Percentiles rank a stretch among this genome's conserved stretches.
phyloP scores from a whole-genome alignment of 75 land plant species.

The Pinus taeda region DNA sequence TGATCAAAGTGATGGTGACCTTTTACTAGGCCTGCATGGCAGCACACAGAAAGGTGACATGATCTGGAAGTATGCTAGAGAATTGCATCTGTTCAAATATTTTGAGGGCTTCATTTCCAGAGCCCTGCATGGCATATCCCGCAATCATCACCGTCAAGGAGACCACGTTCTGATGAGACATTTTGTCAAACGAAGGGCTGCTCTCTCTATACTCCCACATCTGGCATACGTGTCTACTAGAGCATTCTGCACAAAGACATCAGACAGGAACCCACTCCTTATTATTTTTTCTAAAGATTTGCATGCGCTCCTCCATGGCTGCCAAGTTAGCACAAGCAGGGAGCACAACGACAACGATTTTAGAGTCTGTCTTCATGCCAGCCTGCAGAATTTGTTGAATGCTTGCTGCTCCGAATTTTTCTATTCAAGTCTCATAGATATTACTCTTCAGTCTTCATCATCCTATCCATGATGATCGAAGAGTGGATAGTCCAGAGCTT shows the following conservation, averaged over 20 bases:
- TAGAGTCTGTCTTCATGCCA: no score
- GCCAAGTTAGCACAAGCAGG: slow-evolving; percentile 24
- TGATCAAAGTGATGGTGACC: slow-evolving; percentile 18
- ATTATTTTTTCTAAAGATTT: neutral
- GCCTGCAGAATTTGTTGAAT: no score
- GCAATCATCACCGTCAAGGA: slow-evolving; percentile 40
- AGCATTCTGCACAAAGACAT: slow-evolving; percentile 41
- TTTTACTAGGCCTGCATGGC: slow-evolving; percentile 27
- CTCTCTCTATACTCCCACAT: slow-evolving; percentile 22
- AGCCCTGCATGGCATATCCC: slow-evolving; percentile 29
- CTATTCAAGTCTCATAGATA: no score
- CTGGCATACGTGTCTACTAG: slow-evolving; percentile 44
- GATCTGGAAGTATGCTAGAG: slow-evolving; percentile 24
- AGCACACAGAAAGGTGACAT: slow-evolving; percentile 27
- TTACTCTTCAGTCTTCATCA: no score
- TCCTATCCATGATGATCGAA: no score
- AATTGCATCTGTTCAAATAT: slow-evolving; percentile 23
- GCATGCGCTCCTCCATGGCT: no score
- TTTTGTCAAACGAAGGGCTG: slow-evolving; percentile 9
- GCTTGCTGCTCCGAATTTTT: no score
- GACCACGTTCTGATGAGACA: slow-evolving; percentile 24
- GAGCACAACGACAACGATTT: neutral
- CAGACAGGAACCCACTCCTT: slow-evolving; percentile 32
- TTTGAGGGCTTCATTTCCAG: slow-evolving; percentile 18
- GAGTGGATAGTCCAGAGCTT: slow-evolving; percentile 9